phyloP scores from a whole-genome alignment of 192 early-diverging fungal genomes.

The Gigaspora rosea region DNA sequence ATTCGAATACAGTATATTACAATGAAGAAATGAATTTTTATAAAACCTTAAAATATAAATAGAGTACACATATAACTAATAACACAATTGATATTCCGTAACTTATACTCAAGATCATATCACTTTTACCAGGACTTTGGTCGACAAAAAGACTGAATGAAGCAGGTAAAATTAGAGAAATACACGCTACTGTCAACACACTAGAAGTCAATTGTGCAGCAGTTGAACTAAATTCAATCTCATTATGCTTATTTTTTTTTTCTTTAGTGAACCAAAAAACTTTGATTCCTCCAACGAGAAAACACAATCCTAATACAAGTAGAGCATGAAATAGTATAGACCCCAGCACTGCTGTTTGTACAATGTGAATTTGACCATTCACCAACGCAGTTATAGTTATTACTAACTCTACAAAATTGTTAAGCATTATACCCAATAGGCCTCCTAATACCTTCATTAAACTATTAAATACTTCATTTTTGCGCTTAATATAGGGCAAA shows the following conservation, averaged over 20 bases:
- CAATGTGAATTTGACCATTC: slow-evolving; percentile 75
- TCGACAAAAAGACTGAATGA: slow-evolving; percentile 48
- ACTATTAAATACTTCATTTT: no score
- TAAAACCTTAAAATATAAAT: no score
- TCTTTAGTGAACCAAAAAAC: background rate
- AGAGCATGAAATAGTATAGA: slow-evolving; percentile 87
- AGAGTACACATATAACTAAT: no score
- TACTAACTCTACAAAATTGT: slow-evolving; percentile 87
- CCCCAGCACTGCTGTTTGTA: slow-evolving; percentile 87
- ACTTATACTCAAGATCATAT: slow-evolving; percentile 57
- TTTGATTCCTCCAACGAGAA: slow-evolving; percentile 74
- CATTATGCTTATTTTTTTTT: slow-evolving; percentile 55
- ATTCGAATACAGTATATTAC: no score
- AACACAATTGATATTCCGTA: slow-evolving; percentile 68
- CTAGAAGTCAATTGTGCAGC: slow-evolving; percentile 72
- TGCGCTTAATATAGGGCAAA: no score
- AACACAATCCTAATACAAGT: slow-evolving; percentile 82
- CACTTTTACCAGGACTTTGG: slow-evolving; percentile 22
- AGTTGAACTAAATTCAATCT: slow-evolving; percentile 61
- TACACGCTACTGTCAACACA: slow-evolving; percentile 65
- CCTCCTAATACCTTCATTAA: no score
- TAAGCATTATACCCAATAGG: slow-evolving; percentile 45
- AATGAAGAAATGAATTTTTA: no score
- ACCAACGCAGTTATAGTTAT: slow-evolving; percentile 80
- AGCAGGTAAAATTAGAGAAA: slow-evolving; percentile 67